These are phyloP conservation scores for Stachybotrys echinatus DNA, from an alignment of 2,329 filamentous ascomycete genomes.

Conservation along the genomic window DNA sequence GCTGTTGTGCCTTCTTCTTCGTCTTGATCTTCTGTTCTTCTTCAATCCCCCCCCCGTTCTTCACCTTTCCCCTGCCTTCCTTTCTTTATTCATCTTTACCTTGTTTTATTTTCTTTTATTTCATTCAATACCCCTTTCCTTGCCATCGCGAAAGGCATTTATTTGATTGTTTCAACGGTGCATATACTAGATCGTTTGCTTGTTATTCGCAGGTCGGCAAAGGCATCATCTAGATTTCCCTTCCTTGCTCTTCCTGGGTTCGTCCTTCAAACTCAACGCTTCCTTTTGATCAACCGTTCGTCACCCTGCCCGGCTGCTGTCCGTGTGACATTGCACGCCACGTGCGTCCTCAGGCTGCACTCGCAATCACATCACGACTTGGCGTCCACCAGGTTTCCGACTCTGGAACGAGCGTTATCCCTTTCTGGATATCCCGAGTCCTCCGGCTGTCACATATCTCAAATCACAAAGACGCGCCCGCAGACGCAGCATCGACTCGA, in stretches of 20 bases:
- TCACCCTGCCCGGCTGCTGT: neutral
- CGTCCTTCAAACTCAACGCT: no score
- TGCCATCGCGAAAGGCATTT: no score
- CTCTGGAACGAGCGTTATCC: neutral
- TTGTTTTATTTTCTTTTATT: neutral
- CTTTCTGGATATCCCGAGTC: neutral
- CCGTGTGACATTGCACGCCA: neutral
- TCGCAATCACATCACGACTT: neutral
- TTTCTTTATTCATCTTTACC: neutral
- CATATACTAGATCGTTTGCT: no score
- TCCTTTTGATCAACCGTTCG: no score
- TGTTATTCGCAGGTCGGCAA: neutral
- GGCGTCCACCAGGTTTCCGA: neutral
- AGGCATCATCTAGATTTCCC: neutral
- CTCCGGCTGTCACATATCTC: neutral
- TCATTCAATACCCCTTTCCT: no score
- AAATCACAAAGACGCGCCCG: neutral
- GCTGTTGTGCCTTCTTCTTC: conserved; percentile 12
- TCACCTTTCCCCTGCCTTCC: no score
- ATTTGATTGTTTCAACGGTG: neutral
- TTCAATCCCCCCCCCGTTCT: no score
- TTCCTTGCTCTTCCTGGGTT: no score
- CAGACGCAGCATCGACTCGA: no score
- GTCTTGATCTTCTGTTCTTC: conserved; percentile 8
- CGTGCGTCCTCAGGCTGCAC: neutral